Evolutionary conservation across 208 protist genomes (phyloP), one percentile per base, ranked within the genome.

Genomic region (Leishmania mexicana): DNA sequence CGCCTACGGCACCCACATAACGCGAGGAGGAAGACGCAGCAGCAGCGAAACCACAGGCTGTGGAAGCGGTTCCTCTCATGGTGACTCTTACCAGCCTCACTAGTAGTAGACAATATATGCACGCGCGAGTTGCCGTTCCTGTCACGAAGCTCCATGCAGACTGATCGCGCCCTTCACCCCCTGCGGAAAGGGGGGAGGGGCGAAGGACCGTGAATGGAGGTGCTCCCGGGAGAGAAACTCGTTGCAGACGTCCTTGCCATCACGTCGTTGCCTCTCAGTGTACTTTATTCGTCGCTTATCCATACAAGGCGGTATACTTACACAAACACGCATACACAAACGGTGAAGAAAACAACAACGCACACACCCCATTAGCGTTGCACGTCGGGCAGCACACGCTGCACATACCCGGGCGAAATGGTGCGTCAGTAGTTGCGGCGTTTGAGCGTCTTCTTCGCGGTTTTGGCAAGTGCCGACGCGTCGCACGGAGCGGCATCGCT

Each of bases 381-480:
- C 31, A 49, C 40, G 40, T 10, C 15, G 21, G 45, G 45, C 42
- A 74, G 42, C 19, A 38, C 42, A 35, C 31, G 31, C 2, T 3
- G 17, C 70, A 74, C 21, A 31, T 49, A 3, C 8, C n/a, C 38
- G 0, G 10, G 11, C 31, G 42, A 53, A 15, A 3, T n/a, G 31
- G 6, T n/a, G 8, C 24, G 28, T 80, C 42, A 85, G 60, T 85
- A 85, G 77, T 79, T 73, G 13, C 72, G 82, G 28, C 82, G 82
- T 53, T 75, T 72, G 42, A 81, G 51, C 17, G 73, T 75, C 70
- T 85, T 88, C 75, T 85, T 85, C 3, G 75, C 53, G 3, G 76
- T 17, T 51, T 31, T 40, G 4, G 21, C 19, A 45, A 4, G 51
- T 13, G 64, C 51, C 6, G 72, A 17, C 60, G 19, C 49, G 42